Evolutionary conservation across 495 filamentous ascomycete species (phyloP).

Genomic region (Aspergillus cavernicola): DNA sequence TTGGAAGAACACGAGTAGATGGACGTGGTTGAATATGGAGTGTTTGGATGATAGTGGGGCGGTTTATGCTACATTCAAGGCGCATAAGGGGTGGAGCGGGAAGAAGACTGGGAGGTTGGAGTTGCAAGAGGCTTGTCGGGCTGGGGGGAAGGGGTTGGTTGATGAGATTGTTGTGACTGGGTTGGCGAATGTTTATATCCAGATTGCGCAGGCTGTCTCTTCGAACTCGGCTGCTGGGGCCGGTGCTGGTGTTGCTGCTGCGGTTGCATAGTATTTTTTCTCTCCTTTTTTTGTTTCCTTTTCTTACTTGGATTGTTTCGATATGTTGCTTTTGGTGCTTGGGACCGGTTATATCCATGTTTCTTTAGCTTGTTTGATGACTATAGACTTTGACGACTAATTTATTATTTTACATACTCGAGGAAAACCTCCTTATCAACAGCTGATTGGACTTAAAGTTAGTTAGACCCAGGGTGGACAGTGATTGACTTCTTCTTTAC

Average conservation of each 20-base stretch:
- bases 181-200: constrained; percentile 14
- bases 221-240: background rate
- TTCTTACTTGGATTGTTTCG: too few relatives aligned
- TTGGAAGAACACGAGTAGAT: background rate
- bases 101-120: constrained; percentile 14
- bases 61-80: constrained; percentile 1
- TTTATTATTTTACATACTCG: too few relatives aligned
- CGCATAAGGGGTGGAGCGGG: background rate
- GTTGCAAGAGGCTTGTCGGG: background rate
- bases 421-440: too few relatives aligned
- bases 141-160: background rate
- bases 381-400: too few relatives aligned
- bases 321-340: too few relatives aligned
- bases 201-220: background rate
- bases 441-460: too few relatives aligned
- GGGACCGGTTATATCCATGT: too few relatives aligned
- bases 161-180: constrained; percentile 19
- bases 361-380: too few relatives aligned
- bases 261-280: background rate
- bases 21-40: constrained; percentile 5
- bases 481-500: too few relatives aligned
- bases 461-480: too few relatives aligned
- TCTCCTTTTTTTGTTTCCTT: background rate
- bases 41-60: constrained; percentile 2
- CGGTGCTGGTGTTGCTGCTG: background rate